Evolutionary conservation across 2,329 filamentous ascomycete genomes (phyloP).

Genomic region (Hypomyces rosellus): DNA sequence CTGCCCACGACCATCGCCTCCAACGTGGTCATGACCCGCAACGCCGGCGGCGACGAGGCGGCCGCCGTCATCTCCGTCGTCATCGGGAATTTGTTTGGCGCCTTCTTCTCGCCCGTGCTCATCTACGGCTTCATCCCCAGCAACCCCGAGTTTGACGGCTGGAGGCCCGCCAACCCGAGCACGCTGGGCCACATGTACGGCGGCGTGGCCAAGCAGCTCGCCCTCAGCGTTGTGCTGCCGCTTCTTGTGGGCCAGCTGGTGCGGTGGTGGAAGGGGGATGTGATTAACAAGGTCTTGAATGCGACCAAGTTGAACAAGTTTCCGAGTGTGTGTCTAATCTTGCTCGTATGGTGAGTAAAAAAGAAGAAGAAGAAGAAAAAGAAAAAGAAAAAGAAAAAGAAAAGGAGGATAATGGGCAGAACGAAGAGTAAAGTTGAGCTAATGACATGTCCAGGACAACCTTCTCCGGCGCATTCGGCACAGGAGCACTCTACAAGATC

Average conservation of each 20-base stretch:
- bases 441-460: slow-evolving; percentile 48
- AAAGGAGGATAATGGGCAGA: too few relatives aligned
- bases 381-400: background rate
- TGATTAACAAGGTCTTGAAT: slow-evolving; percentile 47
- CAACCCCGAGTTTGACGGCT: slow-evolving; percentile 46
- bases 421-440: background rate
- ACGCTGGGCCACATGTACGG: slow-evolving; percentile 57
- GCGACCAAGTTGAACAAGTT: slow-evolving; percentile 47
- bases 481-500: slow-evolving; percentile 52
- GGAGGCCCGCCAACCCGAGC: slow-evolving; percentile 47
- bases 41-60: slow-evolving; percentile 61
- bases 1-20: slow-evolving; percentile 67
- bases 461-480: slow-evolving; percentile 60
- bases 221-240: slow-evolving; percentile 60
- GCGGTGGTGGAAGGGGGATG: slow-evolving; percentile 42
- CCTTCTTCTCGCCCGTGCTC: slow-evolving; percentile 60
- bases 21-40: slow-evolving; percentile 67
- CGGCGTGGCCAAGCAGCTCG: slow-evolving; percentile 61
- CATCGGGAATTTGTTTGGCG: slow-evolving; percentile 62
- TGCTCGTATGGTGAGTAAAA: slow-evolving; percentile 41
- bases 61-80: slow-evolving; percentile 63
- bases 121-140: slow-evolving; percentile 55
- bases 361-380: background rate
- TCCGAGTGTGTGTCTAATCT: slow-evolving; percentile 40
- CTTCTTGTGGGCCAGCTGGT: slow-evolving; percentile 56